These are phyloP conservation scores for Xylaria sp. DNA, from an alignment of 2,329 filamentous ascomycete species.

Conservation along the genomic window DNA sequence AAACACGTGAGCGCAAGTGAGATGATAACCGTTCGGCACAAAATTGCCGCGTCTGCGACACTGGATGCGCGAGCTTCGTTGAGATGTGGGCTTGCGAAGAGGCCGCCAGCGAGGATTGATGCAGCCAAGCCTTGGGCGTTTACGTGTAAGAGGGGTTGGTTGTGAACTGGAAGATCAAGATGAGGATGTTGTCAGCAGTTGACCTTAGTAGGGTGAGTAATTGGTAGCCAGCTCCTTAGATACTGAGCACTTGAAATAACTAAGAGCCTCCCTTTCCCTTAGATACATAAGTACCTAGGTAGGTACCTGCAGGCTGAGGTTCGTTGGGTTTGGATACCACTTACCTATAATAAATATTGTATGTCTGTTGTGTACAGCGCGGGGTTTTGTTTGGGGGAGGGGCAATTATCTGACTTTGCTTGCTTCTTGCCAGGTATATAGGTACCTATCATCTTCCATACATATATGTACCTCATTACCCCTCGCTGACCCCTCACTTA, in stretches of 20 bases:
- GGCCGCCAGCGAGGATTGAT: slow-evolving; percentile 28
- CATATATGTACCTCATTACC: slow-evolving; percentile 1
- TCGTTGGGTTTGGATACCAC: not conserved
- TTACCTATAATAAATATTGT: too few relatives aligned
- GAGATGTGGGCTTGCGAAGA: slow-evolving; percentile 18
- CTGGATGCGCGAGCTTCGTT: slow-evolving; percentile 24
- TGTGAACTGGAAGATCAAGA: slow-evolving; percentile 8
- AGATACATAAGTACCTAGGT: too few relatives aligned
- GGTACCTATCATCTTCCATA: too few relatives aligned
- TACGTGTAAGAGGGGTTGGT: not conserved
- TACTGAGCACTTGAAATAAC: too few relatives aligned
- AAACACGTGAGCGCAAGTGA: slow-evolving; percentile 22
- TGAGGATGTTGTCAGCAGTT: not conserved
- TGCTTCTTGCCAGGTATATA: not conserved
- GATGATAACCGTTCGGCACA: slow-evolving; percentile 21
- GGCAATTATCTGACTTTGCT: not conserved
- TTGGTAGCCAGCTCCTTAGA: too few relatives aligned
- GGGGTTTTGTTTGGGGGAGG: not conserved
- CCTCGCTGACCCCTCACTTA: slow-evolving; percentile 2
- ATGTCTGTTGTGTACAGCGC: too few relatives aligned
- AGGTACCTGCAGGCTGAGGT: not conserved
- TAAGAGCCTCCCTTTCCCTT: too few relatives aligned
- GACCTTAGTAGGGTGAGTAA: too few relatives aligned
- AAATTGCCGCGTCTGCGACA: slow-evolving; percentile 28
- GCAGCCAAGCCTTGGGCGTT: slow-evolving; percentile 35